A percentile compares a stretch with the other conserved stretches of the same genome.
Evolutionary conservation across 2,329 filamentous ascomycete genomes (phyloP).

Genomic region (Pseudogymnoascus sp.): DNA sequence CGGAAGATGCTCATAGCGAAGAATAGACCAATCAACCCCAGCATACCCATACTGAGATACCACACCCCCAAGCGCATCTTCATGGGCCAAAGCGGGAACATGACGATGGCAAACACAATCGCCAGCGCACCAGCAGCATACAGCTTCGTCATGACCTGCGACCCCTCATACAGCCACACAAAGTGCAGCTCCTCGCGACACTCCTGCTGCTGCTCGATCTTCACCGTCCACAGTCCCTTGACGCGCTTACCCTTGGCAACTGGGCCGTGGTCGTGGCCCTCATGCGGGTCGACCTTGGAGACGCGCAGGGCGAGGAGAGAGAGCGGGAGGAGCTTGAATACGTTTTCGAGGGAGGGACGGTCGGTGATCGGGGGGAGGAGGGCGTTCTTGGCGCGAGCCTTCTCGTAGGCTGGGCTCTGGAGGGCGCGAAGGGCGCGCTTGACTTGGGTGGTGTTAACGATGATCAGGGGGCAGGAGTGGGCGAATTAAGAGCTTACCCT

Average conservation of each 20-base stretch:
- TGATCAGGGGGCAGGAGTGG: not conserved
- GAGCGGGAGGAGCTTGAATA: constrained; percentile 89
- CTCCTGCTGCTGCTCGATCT: constrained; percentile 93
- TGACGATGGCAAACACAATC: constrained; percentile 77
- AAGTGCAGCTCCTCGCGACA: constrained; percentile 84
- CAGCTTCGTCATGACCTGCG: constrained; percentile 87
- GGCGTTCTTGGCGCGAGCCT: constrained; percentile 82
- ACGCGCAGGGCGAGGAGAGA: constrained; percentile 91
- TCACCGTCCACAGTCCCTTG: constrained; percentile 94
- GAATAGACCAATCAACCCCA: constrained; percentile 84
- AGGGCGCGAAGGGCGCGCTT: constrained; percentile 91
- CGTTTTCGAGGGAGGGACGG: constrained; percentile 80
- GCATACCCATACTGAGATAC: constrained; percentile 91
- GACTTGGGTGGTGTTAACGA: constrained; percentile 45
- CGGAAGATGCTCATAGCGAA: constrained; percentile 97
- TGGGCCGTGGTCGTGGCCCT: constrained; percentile 60
- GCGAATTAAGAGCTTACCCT: constrained; percentile 48
- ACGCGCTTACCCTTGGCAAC: constrained; percentile 64
- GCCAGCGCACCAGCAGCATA: constrained; percentile 79
- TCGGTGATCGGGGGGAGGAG: constrained; percentile 82
- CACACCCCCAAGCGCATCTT: constrained; percentile 88
- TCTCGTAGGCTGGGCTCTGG: constrained; percentile 80
- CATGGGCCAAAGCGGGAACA: constrained; percentile 95
- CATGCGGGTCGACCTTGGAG: constrained; percentile 68
- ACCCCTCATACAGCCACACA: constrained; percentile 91